Evolutionary conservation across 164 flowering plant genomes (phyloP).

Genomic region (Sedum album): DNA sequence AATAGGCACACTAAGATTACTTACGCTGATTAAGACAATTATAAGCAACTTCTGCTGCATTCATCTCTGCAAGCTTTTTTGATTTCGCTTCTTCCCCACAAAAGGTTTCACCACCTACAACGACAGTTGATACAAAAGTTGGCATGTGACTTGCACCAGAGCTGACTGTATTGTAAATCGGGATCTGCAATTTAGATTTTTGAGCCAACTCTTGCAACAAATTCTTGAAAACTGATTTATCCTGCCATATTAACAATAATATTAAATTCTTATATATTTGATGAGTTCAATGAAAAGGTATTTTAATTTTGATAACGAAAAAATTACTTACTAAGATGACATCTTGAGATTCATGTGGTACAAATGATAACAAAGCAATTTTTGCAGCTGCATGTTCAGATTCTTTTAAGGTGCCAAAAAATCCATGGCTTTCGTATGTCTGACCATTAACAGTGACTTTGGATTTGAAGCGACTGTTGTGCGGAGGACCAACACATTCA

Average conservation of each 20-base stretch:
- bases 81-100: slow-evolving; percentile 31
- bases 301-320: background rate
- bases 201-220: slow-evolving; percentile 47
- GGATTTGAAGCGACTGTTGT: slow-evolving; percentile 4
- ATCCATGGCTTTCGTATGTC: background rate
- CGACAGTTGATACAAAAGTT: slow-evolving; percentile 35
- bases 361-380: slow-evolving; percentile 47
- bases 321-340: slow-evolving; percentile 20
- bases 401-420: background rate
- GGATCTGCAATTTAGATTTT: slow-evolving; percentile 36
- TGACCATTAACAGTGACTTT: slow-evolving; percentile 5
- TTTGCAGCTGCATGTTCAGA: slow-evolving; percentile 27
- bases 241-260: slow-evolving; percentile 18
- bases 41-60: slow-evolving; percentile 48
- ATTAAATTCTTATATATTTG: background rate
- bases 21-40: slow-evolving; percentile 22
- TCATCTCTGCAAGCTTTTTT: slow-evolving; percentile 47
- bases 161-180: slow-evolving; percentile 30
- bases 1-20: background rate
- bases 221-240: slow-evolving; percentile 35
- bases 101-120: slow-evolving; percentile 29
- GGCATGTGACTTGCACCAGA: slow-evolving; percentile 34
- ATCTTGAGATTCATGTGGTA: slow-evolving; percentile 30
- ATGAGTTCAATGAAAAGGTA: background rate
- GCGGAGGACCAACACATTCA: background rate